These are phyloP conservation scores for Curvularia spicifera DNA, from an alignment of 2,329 filamentous ascomycete species.

Conservation along the genomic window DNA sequence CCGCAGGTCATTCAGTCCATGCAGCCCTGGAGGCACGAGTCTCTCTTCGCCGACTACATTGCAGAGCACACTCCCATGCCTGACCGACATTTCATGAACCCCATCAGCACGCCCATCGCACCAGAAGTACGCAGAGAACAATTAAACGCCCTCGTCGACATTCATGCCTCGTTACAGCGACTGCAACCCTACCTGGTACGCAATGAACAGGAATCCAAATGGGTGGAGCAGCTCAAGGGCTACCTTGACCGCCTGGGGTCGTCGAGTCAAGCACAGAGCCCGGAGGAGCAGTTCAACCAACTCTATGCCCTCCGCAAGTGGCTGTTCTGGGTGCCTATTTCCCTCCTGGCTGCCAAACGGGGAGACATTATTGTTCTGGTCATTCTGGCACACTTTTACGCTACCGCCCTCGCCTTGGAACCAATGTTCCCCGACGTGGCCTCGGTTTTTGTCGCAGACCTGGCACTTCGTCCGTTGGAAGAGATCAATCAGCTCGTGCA, in stretches of 20 bases:
- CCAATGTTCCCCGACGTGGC: slow-evolving; percentile 91
- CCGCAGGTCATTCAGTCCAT: slow-evolving; percentile 83
- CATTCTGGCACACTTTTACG: slow-evolving; percentile 90
- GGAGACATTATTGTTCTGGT: slow-evolving; percentile 79
- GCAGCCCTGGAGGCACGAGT: slow-evolving; percentile 90
- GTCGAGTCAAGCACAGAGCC: slow-evolving; percentile 54
- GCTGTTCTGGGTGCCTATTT: slow-evolving; percentile 94
- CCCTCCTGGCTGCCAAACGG: slow-evolving; percentile 77
- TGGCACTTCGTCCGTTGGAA: slow-evolving; percentile 81
- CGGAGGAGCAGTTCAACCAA: slow-evolving; percentile 87
- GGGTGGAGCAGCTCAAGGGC: slow-evolving; percentile 56
- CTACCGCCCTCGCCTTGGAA: slow-evolving; percentile 83
- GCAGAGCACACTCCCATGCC: slow-evolving; percentile 67
- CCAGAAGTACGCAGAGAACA: slow-evolving; percentile 66
- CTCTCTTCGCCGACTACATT: slow-evolving; percentile 82
- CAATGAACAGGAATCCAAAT: slow-evolving; percentile 56
- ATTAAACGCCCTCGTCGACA: slow-evolving; percentile 48
- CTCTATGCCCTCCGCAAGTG: slow-evolving; percentile 87
- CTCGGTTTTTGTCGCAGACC: slow-evolving; percentile 72
- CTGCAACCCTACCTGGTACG: slow-evolving; percentile 53
- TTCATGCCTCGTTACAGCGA: slow-evolving; percentile 52
- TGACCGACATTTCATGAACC: slow-evolving; percentile 60
- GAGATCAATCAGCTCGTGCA: slow-evolving; percentile 81
- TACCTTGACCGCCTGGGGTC: slow-evolving; percentile 55
- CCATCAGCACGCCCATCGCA: slow-evolving; percentile 69